Conservation (phyloP, 2,329 filamentous ascomycete genomes). For the Bipolaris oryzae region DNA sequence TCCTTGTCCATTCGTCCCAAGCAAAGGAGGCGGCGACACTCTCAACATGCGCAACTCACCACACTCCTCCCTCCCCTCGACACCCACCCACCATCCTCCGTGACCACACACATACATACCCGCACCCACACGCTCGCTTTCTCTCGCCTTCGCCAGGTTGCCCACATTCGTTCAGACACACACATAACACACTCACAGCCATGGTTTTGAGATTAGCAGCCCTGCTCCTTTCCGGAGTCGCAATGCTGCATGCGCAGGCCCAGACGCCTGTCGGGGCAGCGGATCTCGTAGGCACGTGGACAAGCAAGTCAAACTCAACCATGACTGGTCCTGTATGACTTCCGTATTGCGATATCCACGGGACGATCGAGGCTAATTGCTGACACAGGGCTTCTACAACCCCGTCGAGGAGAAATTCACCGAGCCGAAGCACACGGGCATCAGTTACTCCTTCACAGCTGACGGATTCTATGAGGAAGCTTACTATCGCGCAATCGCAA, state of each 20-base stretch:
- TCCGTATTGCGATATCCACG: constrained; percentile 11
- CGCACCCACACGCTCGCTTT: constrained; percentile 20
- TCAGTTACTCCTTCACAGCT: constrained; percentile 74
- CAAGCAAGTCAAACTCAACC: constrained; percentile 71
- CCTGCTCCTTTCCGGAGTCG: constrained; percentile 45
- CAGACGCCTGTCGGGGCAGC: constrained; percentile 33
- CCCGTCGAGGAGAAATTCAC: constrained; percentile 68
- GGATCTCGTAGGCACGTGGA: constrained; percentile 72
- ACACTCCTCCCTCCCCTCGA: constrained; percentile 16
- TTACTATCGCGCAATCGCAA: constrained; percentile 71
- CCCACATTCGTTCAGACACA: constrained; percentile 19
- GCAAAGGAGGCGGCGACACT: constrained; percentile 20
- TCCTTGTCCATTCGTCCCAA: constrained; percentile 27
- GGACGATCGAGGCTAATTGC: constrained; percentile 18
- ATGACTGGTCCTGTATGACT: constrained; percentile 68
- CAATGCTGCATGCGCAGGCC: constrained; percentile 44
- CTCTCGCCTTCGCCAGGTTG: constrained; percentile 5
- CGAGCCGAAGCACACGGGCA: constrained; percentile 69
- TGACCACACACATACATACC: constrained; percentile 8
- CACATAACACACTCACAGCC: constrained; percentile 1
- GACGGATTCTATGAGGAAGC: constrained; percentile 73
- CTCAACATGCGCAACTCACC: constrained; percentile 21
- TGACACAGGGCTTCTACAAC: constrained; percentile 69
- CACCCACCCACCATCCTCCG: constrained; percentile 7
- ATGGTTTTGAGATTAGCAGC: constrained; percentile 39